Conservation (phyloP, 2,329 filamentous ascomycete species). For the Pseudomassariella vexata region DNA sequence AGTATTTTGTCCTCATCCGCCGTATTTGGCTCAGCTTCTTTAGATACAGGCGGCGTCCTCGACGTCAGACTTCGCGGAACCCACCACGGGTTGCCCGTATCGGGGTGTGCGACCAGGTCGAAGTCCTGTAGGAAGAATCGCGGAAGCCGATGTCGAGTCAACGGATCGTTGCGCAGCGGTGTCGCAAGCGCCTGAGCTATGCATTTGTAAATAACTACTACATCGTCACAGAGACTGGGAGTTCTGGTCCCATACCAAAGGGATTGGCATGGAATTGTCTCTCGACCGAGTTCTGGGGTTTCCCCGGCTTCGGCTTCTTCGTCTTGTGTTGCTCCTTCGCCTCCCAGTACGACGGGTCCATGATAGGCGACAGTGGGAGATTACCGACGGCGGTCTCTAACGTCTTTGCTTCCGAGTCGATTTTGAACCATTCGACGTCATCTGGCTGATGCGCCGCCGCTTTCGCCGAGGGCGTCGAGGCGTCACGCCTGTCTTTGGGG, state of each 20-base stretch:
- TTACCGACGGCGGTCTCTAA: slow-evolving; percentile 38
- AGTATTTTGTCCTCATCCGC: neutral
- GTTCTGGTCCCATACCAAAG: slow-evolving; percentile 44
- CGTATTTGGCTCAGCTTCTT: slow-evolving; percentile 14
- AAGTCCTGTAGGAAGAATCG: slow-evolving; percentile 59
- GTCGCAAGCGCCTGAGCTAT: slow-evolving; percentile 57
- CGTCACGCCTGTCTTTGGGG: neutral
- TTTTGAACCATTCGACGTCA: slow-evolving; percentile 22
- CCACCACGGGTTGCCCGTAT: slow-evolving; percentile 47
- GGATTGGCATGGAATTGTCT: slow-evolving; percentile 55
- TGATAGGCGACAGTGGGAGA: slow-evolving; percentile 49
- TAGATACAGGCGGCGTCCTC: too few relatives aligned
- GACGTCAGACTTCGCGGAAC: slow-evolving; percentile 41
- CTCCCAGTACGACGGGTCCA: slow-evolving; percentile 44
- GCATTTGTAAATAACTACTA: neutral
- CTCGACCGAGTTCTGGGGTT: slow-evolving; percentile 42
- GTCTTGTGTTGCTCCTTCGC: slow-evolving; percentile 36
- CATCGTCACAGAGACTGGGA: neutral
- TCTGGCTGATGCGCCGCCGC: slow-evolving; percentile 19
- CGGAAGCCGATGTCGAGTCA: slow-evolving; percentile 46
- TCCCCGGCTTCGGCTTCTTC: slow-evolving; percentile 27
- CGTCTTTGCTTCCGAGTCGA: slow-evolving; percentile 35
- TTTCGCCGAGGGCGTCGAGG: neutral
- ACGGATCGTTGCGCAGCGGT: slow-evolving; percentile 49
- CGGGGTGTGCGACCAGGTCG: slow-evolving; percentile 47